Conservation (phyloP, 2,329 filamentous ascomycete genomes). For the Aureobasidium sp. region DNA sequence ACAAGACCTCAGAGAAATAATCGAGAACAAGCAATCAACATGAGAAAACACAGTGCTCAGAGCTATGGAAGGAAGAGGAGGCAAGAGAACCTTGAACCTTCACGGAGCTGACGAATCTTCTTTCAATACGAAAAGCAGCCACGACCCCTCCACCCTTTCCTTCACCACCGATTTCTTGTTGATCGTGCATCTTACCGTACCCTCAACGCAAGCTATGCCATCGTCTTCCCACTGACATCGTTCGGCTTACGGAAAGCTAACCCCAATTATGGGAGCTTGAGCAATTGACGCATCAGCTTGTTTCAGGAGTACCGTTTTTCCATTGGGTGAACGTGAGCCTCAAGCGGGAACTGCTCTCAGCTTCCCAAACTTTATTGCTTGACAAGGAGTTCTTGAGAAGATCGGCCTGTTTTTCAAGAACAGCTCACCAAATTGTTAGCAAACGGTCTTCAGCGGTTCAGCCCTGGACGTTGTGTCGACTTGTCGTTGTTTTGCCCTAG, state of each 20-base stretch:
- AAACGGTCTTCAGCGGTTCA: not conserved
- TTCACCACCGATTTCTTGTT: not conserved
- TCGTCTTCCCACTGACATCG: not conserved
- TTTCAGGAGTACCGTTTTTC: not conserved
- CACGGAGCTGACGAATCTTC: not conserved
- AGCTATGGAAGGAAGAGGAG: not conserved
- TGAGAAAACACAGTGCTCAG: not conserved
- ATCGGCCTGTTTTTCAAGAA: not conserved
- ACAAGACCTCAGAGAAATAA: not conserved
- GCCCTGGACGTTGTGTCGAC: not conserved
- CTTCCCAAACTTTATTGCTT: not conserved
- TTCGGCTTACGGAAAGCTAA: not conserved
- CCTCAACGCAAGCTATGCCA: not conserved
- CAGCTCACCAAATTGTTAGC: not conserved
- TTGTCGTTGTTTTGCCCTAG: not conserved
- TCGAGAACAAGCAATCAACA: constrained; percentile 2
- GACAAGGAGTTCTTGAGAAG: not conserved
- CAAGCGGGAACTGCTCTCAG: not conserved
- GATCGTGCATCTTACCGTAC: not conserved
- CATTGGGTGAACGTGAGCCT: constrained; percentile 3
- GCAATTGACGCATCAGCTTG: not conserved
- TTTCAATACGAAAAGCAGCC: not conserved
- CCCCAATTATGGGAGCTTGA: not conserved
- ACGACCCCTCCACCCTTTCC: not conserved
- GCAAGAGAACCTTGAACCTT: not conserved